These are phyloP conservation scores for Mycena venus DNA, from an alignment of 768 basidiomycete genomes.

Conservation along the genomic window DNA sequence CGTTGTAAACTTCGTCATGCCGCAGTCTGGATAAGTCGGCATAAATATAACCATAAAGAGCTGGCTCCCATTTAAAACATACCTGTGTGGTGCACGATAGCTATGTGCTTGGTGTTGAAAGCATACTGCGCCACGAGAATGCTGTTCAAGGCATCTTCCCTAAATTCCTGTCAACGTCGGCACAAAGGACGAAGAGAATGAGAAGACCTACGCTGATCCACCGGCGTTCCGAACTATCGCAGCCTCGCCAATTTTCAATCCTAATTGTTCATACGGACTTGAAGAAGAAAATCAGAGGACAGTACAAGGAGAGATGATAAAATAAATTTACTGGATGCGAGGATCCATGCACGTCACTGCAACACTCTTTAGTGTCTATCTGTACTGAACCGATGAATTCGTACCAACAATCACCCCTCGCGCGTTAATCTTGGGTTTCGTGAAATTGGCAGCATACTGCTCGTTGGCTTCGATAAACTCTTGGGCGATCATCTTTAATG, in stretches of 20 bases:
- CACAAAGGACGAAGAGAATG: not conserved
- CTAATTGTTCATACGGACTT: conserved; percentile 59
- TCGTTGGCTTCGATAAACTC: conserved; percentile 44
- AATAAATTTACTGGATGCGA: conserved; percentile 56
- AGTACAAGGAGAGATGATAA: not conserved
- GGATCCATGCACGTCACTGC: conserved; percentile 70
- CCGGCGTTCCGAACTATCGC: conserved; percentile 69
- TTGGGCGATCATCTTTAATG: not conserved
- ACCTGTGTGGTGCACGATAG: conserved; percentile 68
- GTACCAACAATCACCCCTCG: conserved; percentile 56
- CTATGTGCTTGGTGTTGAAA: conserved; percentile 60
- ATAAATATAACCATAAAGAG: too few relatives aligned
- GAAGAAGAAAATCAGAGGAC: not conserved
- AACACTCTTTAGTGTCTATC: not conserved
- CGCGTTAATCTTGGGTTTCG: conserved; percentile 49
- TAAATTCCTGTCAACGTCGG: conserved; percentile 22
- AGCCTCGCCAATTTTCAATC: conserved; percentile 63
- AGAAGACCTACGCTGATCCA: conserved; percentile 55
- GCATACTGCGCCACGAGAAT: conserved; percentile 67
- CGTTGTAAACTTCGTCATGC: conserved; percentile 63
- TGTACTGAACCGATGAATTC: not conserved
- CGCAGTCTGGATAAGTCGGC: too few relatives aligned
- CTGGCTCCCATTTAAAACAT: too few relatives aligned
- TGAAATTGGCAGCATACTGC: conserved; percentile 54
- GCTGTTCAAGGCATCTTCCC: conserved; percentile 62